Conservation (phyloP, 345 rosid genomes). For the Heritiera littoralis region DNA sequence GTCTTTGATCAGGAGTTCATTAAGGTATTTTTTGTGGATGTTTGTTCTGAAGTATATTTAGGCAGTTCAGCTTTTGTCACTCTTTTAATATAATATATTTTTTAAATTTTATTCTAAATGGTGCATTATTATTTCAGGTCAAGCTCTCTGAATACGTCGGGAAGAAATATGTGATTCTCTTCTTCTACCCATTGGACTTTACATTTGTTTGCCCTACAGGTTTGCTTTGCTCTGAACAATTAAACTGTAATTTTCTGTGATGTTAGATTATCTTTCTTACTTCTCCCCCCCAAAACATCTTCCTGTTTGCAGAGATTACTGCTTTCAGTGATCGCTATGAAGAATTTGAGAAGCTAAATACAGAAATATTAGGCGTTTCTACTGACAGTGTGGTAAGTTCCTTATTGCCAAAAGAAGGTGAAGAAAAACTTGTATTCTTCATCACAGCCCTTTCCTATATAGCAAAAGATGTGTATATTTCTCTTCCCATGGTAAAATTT, state of each 20-base stretch:
- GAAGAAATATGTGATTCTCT: slow-evolving; percentile 96
- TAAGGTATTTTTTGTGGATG: slow-evolving; percentile 47
- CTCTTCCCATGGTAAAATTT: background rate
- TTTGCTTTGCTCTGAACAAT: slow-evolving; percentile 25
- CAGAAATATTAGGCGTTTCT: slow-evolving; percentile 87
- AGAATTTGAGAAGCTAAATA: slow-evolving; percentile 87
- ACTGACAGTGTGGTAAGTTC: slow-evolving; percentile 85
- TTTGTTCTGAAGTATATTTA: background rate
- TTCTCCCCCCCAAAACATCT: background rate
- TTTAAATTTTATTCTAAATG: background rate
- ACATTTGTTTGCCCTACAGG: slow-evolving; percentile 99
- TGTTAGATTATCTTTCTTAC: slow-evolving; percentile 19
- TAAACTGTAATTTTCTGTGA: slow-evolving; percentile 13
- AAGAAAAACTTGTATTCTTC: background rate
- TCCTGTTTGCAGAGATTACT: slow-evolving; percentile 71
- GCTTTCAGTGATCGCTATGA: slow-evolving; percentile 90
- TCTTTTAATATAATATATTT: background rate
- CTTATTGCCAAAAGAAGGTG: background rate
- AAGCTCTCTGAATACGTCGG: slow-evolving; percentile 93
- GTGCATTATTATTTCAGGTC: slow-evolving; percentile 54
- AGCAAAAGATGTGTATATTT: slow-evolving; percentile 29
- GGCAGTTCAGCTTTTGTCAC: background rate
- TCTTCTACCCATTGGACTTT: slow-evolving; percentile 98
- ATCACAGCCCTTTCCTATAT: slow-evolving; percentile 13
- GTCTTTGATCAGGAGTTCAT: slow-evolving; percentile 98